These are phyloP conservation scores for Cicer arietinum DNA, from an alignment of 306 rosid genomes.

Conservation along the genomic window DNA sequence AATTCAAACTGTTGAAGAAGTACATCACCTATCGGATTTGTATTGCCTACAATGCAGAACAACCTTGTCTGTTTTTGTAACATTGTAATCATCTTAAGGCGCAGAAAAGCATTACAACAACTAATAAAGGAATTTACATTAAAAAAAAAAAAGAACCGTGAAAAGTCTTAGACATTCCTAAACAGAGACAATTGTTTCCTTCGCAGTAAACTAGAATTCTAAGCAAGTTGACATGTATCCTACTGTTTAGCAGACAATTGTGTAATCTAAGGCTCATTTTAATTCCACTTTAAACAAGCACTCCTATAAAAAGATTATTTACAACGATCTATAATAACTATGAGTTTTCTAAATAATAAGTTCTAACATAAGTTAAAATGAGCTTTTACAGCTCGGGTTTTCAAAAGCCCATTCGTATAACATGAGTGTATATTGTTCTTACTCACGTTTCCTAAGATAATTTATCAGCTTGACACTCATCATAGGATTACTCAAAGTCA, in stretches of 20 bases:
- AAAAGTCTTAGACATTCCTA: too few relatives aligned
- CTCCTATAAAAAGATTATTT: background rate
- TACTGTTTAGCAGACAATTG: background rate
- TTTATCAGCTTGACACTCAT: too few relatives aligned
- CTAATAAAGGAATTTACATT: background rate
- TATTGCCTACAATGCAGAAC: constrained; percentile 45
- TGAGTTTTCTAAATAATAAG: background rate
- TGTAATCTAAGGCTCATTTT: background rate
- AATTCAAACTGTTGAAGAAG: constrained; percentile 39
- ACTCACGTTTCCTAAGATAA: background rate
- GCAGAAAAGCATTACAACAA: constrained; percentile 10
- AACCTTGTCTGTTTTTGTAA: constrained; percentile 1
- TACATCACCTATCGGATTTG: constrained; percentile 22
- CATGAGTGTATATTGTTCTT: too few relatives aligned
- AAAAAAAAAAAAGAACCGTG: too few relatives aligned
- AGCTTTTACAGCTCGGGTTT: background rate
- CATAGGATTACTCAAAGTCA: too few relatives aligned
- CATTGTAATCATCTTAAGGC: background rate
- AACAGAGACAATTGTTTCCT: background rate
- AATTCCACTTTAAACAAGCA: background rate
- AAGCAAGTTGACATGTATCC: background rate
- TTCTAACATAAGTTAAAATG: background rate
- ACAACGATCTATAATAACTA: background rate
- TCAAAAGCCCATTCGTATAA: too few relatives aligned
- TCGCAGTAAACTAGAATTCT: background rate